Conservation (phyloP, 768 basidiomycete genomes). For the Auriscalpium microsporum region DNA sequence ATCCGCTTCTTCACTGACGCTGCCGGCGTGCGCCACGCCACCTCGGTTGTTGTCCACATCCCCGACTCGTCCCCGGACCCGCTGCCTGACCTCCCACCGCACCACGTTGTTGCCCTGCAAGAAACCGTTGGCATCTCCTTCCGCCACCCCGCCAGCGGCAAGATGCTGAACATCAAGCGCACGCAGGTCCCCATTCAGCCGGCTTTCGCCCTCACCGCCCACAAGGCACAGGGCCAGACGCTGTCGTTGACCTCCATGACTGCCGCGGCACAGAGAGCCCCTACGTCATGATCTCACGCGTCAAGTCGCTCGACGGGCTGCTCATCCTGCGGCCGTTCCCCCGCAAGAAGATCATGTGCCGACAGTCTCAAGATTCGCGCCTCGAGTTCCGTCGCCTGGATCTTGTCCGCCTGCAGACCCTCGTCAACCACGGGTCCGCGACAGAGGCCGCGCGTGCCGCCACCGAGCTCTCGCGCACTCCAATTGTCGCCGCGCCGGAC, state of each 20-base stretch:
- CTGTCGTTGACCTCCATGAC: conserved; percentile 25
- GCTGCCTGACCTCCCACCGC: conserved; percentile 13
- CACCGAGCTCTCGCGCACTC: no score
- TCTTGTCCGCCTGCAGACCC: neutral
- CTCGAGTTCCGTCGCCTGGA: neutral
- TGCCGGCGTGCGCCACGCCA: conserved; percentile 6
- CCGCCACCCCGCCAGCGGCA: conserved; percentile 15
- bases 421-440: neutral
- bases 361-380: neutral
- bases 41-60: conserved; percentile 18
- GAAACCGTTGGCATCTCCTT: conserved; percentile 16
- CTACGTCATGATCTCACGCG: conserved; percentile 30
- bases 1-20: neutral
- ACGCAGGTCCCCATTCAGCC: conserved; percentile 30
- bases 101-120: conserved; percentile 16
- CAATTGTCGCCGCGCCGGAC: no score
- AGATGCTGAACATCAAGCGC: conserved; percentile 17
- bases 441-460: no score
- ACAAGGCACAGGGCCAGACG: conserved; percentile 32
- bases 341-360: conserved; percentile 3
- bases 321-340: conserved; percentile 23
- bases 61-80: neutral
- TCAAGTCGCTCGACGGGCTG: conserved; percentile 21
- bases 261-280: conserved; percentile 26
- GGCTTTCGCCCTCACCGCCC: conserved; percentile 32